A percentile compares a stretch with the other conserved stretches of the same genome.
Evolutionary conservation across 2,329 filamentous ascomycete genomes (phyloP).

Genomic region (Phialophora tarda): DNA sequence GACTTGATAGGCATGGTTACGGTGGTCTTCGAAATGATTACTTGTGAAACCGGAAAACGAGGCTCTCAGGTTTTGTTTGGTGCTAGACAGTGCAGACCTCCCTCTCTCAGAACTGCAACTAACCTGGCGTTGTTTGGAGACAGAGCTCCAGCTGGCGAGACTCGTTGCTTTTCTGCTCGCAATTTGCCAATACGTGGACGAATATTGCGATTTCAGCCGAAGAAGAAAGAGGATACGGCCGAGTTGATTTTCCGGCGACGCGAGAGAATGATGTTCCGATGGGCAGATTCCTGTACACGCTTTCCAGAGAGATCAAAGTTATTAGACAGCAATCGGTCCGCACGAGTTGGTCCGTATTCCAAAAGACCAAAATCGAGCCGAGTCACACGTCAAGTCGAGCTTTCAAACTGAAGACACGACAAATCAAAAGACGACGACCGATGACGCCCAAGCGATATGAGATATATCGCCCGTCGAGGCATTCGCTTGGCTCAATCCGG

Average conservation of each 20-base stretch:
- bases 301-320: neutral
- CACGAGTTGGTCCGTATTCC: neutral
- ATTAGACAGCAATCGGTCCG: neutral
- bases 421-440: neutral
- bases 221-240: neutral
- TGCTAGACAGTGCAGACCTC: neutral
- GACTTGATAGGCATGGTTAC: constrained; percentile 75
- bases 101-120: neutral
- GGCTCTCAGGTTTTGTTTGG: neutral
- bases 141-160: neutral
- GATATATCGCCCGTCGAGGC: neutral
- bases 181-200: neutral
- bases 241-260: neutral
- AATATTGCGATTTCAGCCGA: neutral
- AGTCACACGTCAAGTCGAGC: neutral
- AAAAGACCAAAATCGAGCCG: neutral
- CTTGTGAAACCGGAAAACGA: neutral
- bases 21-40: neutral
- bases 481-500: neutral
- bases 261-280: neutral
- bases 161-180: neutral
- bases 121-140: neutral
- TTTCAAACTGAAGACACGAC: neutral
- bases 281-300: neutral
- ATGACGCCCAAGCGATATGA: neutral